Evolutionary conservation across 768 basidiomycete genomes (phyloP), one percentile per base, ranked within the genome.

Genomic region (Cystofilobasidium bisporidii): DNA sequence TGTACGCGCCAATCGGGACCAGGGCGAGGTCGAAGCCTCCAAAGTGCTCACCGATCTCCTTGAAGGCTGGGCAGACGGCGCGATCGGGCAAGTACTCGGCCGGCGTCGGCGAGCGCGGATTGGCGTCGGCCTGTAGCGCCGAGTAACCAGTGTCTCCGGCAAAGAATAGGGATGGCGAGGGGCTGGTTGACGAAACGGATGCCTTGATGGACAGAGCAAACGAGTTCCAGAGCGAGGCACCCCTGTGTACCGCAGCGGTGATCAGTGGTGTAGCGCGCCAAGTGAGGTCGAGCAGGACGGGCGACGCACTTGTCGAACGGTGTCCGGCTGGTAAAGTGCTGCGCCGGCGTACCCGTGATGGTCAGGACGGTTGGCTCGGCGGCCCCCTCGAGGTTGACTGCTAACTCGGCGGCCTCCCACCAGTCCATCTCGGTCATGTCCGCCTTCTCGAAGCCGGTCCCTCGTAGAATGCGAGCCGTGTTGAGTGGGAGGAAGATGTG

Each of bases 21-120:
- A 87, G 74, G 5, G 85, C 85, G 38, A 87, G 76, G 72, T 88
- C 86, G 71, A 88, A 85, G 0, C 80, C 81, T 0, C 85, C 85
- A 70, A 84, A 84, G 15, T 73, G 75, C 58, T 82, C 79, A 2
- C 87, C 88, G 61, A 90, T 85, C 75, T 86, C 82, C 72, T 81
- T 81, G 75, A 90, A 90, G 5, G 82, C 87, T 8, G 87, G 88
- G 73, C 87, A 89, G 15, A 79, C 76, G 0, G 85, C 69, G 77
- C 78, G 57, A 4, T 67, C 33, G 10, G 72, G 60, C n/a, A 75
- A 73, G n/a, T 77, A 69, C 22, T 63, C 63, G 30, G 73, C 67
- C 4, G 69, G 59, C 28, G 48, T 64, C 38, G 26, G 45, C 20
- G 62, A 63, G 11, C 8, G 8, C 18, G 1, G 36, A 20, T 43